Evolutionary conservation across 169 alveolate genomes (phyloP), one percentile per base, ranked within the genome.

Genomic region (Miamiensis avidus): DNA sequence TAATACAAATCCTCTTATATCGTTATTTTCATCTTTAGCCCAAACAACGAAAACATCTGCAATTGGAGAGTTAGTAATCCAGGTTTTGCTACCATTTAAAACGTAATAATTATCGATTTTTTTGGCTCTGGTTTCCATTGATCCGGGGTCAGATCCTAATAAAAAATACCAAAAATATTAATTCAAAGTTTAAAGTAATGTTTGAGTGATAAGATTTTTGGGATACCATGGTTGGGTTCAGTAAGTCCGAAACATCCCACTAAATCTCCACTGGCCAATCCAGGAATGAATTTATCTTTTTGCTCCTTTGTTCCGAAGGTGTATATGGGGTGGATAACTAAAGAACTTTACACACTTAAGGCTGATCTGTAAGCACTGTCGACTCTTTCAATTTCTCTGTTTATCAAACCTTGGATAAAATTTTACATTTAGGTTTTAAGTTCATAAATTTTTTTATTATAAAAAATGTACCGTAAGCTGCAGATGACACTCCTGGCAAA

Each of bases 31-130:
- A 77, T 90, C 94, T 75, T 89, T 89, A 27, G 94, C 98, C 96
- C 96, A 90, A 29, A 94, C 92, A 1, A 95, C 91, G 75, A 94
- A 93, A 6, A 95, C 94, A 87, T 94, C 97, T 29, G 98, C 97
- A 27, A 92, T 82, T 65, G 98, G 98, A 29, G 98, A 94, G 78
- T 93, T 93, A 32, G 97, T 92, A 64, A 95, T 95, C 98, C 98
- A 95, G 20, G 93, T 93, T 84, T 95, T 95, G 4, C 95, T 82
- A 32, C 98, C 98, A 83, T 89, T 90, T 26, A 95, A 89, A 64
- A 94, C 75, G 76, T 82, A 95, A 76, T 94, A 93, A 79, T 89
- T 95, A 34, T 95, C 97, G 76, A 84, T 82, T 78, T 94, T 93
- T 34, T 81, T 88, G 0, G 96, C 96, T 29, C 84, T 75, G 26